These are phyloP conservation scores for Globisporangium ultimum DNA, from an alignment of 352 stramenopile genomes.

Conservation along the genomic window DNA sequence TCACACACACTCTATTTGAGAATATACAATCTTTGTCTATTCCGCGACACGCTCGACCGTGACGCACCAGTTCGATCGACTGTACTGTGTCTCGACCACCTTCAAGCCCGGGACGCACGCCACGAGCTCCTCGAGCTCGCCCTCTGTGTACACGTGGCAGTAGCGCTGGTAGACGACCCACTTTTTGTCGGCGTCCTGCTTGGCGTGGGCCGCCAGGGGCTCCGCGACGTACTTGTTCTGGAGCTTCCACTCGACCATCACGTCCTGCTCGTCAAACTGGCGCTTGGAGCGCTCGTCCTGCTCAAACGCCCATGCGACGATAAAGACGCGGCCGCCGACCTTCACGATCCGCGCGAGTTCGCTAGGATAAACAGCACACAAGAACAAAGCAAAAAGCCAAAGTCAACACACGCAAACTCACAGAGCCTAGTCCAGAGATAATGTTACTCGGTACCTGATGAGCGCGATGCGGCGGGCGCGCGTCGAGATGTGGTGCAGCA, in stretches of 20 bases:
- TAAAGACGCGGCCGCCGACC: conserved; percentile 48
- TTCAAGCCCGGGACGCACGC: conserved; percentile 48
- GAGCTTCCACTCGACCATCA: conserved; percentile 86
- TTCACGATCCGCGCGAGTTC: conserved; percentile 66
- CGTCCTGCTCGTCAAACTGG: conserved; percentile 71
- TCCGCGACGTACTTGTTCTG: conserved; percentile 66
- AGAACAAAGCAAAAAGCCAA: neutral
- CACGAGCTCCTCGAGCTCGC: conserved; percentile 69
- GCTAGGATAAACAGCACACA: conserved; percentile 18
- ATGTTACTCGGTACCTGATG: conserved; percentile 41
- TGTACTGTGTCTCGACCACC: conserved; percentile 64
- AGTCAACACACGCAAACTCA: too few species aligned
- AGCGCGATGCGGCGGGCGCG: conserved; percentile 61
- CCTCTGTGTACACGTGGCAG: conserved; percentile 75
- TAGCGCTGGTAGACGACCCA: conserved; percentile 84
- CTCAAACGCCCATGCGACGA: conserved; percentile 84
- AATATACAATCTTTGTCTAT: neutral
- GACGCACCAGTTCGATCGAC: conserved; percentile 76
- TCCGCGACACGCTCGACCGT: conserved; percentile 4
- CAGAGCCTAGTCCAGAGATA: too few species aligned
- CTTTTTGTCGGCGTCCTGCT: conserved; percentile 38
- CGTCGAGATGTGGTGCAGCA: conserved; percentile 84
- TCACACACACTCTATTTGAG: too few species aligned
- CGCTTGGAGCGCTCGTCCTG: conserved; percentile 77
- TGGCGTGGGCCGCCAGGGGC: conserved; percentile 27